Base-by-base conservation (phyloP, 352 stramenopile genomes). In the Lagenidium giganteum region DNA sequence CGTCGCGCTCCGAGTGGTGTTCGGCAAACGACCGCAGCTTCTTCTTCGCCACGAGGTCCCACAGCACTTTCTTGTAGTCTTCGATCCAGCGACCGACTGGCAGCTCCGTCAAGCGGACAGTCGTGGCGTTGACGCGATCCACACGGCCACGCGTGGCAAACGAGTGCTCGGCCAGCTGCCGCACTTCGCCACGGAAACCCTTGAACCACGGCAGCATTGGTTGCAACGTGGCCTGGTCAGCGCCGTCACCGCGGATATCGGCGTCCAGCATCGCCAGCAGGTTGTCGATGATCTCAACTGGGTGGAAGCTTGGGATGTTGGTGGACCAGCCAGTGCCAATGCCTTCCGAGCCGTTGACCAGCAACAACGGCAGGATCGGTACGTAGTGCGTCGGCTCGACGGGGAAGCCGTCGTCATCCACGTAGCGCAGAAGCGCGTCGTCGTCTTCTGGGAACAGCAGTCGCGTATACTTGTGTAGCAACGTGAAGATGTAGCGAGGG, bases 311-410 rank as follows among this genome's bases (percentile, higher is more conserved):
- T 21, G 95, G 95, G 37, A 98, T 87, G 5, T 67, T 95, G 9
- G 93, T 97, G 17, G 80, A 97, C 95, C 96, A 99, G 17, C 96
- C 96, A 1, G 96, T 99, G 48, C 97, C 97, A 49, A 99, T 99
- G 41, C 97, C 97, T 39, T 99, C 96, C 0, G 83, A 93, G 13
- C 97, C 97, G 61, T 99, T 99, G 4, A 99, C 82, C 0, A 99
- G 78, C 20, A 98, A 68, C 68, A 98, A 87, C 8, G 94, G 94
- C 22, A 98, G 70, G 27, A 98, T 96, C 11, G 96, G 96, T 45
- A 99, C 88, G 64, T 99, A 99, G 54, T 95, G 93, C 23, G 93
- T 73, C 3, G 97, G 97, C 59, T 99, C 97, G 44, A 99, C 98
- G 3, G 79, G 76, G 36, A 98, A 83, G 3, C 97, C 97, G 57